phyloP scores from a whole-genome alignment of 441 rosid species.

The Corymbia citriodora region DNA sequence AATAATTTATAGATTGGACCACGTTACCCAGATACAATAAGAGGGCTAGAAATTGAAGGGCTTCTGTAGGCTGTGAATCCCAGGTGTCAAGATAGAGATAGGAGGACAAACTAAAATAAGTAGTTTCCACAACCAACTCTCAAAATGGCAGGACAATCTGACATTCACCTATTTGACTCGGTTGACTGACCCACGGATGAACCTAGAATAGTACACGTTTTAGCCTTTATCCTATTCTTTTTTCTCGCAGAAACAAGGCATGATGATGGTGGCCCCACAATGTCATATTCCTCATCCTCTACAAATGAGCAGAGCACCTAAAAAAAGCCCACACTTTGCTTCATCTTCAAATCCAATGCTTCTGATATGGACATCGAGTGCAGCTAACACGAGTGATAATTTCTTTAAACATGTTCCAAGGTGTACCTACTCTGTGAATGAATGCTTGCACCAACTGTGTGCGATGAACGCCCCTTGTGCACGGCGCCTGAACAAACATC shows the following conservation, averaged over 20 bases:
- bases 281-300: background rate
- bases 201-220: background rate
- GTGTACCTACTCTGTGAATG: background rate
- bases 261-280: background rate
- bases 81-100: background rate
- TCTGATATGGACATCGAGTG: background rate
- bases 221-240: background rate
- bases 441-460: background rate
- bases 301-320: background rate
- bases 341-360: background rate
- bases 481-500: background rate
- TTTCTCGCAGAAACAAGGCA: background rate
- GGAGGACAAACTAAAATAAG: background rate
- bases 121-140: background rate
- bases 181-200: background rate
- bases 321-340: background rate
- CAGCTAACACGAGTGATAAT: background rate
- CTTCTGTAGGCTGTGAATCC: background rate
- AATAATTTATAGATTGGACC: background rate
- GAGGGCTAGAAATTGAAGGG: background rate
- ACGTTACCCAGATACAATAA: background rate
- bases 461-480: background rate
- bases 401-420: background rate
- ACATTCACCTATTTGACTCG: background rate
- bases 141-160: background rate